Conservation (phyloP, 78 protist genomes). For the Dictyostelium discoideum region DNA sequence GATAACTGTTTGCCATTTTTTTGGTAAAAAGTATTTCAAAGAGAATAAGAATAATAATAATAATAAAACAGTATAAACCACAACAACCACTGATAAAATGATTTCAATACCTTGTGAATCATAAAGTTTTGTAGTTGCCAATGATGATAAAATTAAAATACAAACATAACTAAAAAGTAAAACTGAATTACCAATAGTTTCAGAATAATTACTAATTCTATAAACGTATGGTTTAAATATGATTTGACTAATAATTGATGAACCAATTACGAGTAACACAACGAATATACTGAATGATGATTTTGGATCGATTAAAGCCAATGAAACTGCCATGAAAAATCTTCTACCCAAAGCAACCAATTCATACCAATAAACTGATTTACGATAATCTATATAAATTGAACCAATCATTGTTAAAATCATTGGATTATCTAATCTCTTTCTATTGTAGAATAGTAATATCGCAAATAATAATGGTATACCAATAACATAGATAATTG, state of each 20-base stretch:
- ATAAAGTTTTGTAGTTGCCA: slow-evolving; percentile 25
- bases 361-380: slow-evolving; percentile 40
- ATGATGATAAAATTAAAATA: slow-evolving; percentile 35
- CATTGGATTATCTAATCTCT: slow-evolving; percentile 46
- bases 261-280: slow-evolving; percentile 57
- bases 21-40: slow-evolving; percentile 61
- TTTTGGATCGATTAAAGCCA: slow-evolving; percentile 66
- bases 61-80: slow-evolving; percentile 23
- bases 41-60: slow-evolving; percentile 33
- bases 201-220: slow-evolving; percentile 20
- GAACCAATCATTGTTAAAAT: slow-evolving; percentile 41
- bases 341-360: slow-evolving; percentile 23
- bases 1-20: neutral
- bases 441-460: slow-evolving; percentile 24
- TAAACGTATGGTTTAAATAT: slow-evolving; percentile 35
- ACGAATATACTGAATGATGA: slow-evolving; percentile 58
- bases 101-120: slow-evolving; percentile 51
- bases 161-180: slow-evolving; percentile 50
- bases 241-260: slow-evolving; percentile 36
- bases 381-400: slow-evolving; percentile 65
- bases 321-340: slow-evolving; percentile 66
- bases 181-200: slow-evolving; percentile 44
- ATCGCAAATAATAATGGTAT: slow-evolving; percentile 27
- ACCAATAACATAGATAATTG: slow-evolving; percentile 59
- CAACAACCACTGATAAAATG: slow-evolving; percentile 35